Evolutionary conservation across 352 stramenopile species (phyloP).

Genomic region (Phytophthora rubi): DNA sequence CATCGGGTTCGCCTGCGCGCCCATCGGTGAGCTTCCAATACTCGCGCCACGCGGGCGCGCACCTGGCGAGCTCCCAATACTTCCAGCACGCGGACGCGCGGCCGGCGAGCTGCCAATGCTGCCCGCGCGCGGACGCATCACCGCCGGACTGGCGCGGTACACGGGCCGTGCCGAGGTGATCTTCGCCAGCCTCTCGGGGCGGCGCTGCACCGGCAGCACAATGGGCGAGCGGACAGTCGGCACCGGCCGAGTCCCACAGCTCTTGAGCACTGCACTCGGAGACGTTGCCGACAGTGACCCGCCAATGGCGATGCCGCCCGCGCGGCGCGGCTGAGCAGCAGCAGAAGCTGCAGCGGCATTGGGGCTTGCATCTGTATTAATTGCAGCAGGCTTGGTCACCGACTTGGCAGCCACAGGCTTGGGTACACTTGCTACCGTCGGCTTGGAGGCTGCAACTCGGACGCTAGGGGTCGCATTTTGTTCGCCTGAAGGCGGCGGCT

Average conservation of each 20-base stretch:
- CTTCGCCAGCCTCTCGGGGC: conserved; percentile 66
- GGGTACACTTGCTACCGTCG: not conserved
- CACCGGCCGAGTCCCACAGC: not conserved
- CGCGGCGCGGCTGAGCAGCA: conserved; percentile 7
- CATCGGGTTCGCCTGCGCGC: conserved; percentile 29
- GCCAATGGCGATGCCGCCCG: conserved; percentile 34
- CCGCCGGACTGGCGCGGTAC: conserved; percentile 59
- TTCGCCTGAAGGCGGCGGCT: not conserved
- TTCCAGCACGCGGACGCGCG: conserved; percentile 2
- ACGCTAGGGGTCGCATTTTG: not conserved
- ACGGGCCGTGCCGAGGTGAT: conserved; percentile 58
- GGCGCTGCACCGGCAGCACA: conserved; percentile 52
- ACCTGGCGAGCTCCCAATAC: conserved; percentile 16
- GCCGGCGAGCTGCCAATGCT: conserved; percentile 25
- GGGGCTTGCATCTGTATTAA: not conserved
- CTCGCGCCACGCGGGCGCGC: conserved; percentile 29
- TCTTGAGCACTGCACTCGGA: conserved; percentile 18
- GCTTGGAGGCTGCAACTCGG: conserved; percentile 12
- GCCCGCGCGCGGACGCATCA: conserved; percentile 50
- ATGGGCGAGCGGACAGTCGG: conserved; percentile 44
- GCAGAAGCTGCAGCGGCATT: not conserved
- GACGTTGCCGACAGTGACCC: conserved; percentile 26
- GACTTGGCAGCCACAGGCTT: conserved; percentile 3
- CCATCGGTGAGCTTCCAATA: conserved; percentile 20
- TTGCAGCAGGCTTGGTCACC: not conserved